phyloP scores from a whole-genome alignment of 495 filamentous ascomycete species.

The Halenospora varia region DNA sequence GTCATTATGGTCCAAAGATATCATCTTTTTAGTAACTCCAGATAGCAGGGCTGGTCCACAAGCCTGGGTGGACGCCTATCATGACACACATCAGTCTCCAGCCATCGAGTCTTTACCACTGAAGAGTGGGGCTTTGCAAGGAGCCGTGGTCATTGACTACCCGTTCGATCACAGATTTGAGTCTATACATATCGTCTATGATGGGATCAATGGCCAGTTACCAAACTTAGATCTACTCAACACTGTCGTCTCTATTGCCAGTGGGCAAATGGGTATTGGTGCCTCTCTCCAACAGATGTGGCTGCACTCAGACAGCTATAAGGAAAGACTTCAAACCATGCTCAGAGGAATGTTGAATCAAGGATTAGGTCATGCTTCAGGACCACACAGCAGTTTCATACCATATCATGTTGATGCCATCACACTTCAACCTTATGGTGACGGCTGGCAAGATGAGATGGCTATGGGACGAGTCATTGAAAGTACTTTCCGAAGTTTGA shows the following conservation, averaged over 20 bases:
- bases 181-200: slow-evolving; percentile 85
- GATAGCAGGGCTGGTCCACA: slow-evolving; percentile 90
- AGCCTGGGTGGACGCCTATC: slow-evolving; percentile 97
- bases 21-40: slow-evolving; percentile 83
- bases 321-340: slow-evolving; percentile 81
- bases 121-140: slow-evolving; percentile 91
- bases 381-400: slow-evolving; percentile 92
- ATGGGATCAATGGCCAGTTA: slow-evolving; percentile 93
- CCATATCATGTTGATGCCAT: slow-evolving; percentile 97
- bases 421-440: slow-evolving; percentile 81
- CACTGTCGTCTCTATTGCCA: slow-evolving; percentile 82
- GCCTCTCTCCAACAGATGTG: slow-evolving; percentile 81
- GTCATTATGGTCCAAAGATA: slow-evolving; percentile 98
- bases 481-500: slow-evolving; percentile 83
- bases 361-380: slow-evolving; percentile 82
- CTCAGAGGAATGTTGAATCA: slow-evolving; percentile 91
- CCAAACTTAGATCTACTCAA: slow-evolving; percentile 96
- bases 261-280: slow-evolving; percentile 88
- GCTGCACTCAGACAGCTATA: slow-evolving; percentile 77
- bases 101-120: slow-evolving; percentile 74
- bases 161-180: slow-evolving; percentile 79
- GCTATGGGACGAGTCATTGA: slow-evolving; percentile 85
- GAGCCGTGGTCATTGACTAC: slow-evolving; percentile 90
- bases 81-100: slow-evolving; percentile 69
- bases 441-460: slow-evolving; percentile 98